phyloP scores from a whole-genome alignment of 1,139 yeast genomes.

The Zygosaccharomyces sapae region DNA sequence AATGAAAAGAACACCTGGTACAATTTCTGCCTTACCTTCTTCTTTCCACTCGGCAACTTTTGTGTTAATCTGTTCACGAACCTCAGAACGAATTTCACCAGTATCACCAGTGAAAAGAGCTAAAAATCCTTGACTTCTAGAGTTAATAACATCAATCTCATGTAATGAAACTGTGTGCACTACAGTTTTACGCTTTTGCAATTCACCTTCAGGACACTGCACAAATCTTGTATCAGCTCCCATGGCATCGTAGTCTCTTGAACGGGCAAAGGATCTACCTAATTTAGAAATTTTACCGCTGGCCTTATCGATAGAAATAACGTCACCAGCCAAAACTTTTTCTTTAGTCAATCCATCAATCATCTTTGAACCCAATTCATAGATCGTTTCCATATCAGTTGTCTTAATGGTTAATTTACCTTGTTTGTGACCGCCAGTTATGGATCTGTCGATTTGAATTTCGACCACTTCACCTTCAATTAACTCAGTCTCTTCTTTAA shows the following conservation, averaged over 20 bases:
- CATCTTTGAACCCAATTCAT: conserved; percentile 96
- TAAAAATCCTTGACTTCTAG: conserved; percentile 95
- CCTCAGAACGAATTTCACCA: conserved; percentile 93
- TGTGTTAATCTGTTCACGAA: conserved; percentile 92
- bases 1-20: conserved; percentile 96
- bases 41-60: conserved; percentile 99
- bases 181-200: conserved; percentile 90
- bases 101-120: conserved; percentile 96
- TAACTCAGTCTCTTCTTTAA: conserved; percentile 93
- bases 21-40: conserved; percentile 97
- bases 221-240: conserved; percentile 97
- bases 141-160: conserved; percentile 96
- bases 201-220: conserved; percentile 97
- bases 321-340: conserved; percentile 96
- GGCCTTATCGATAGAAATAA: conserved; percentile 91
- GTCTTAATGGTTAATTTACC: conserved; percentile 96
- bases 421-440: conserved; percentile 97
- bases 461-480: conserved; percentile 99
- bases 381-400: conserved; percentile 98
- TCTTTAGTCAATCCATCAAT: conserved; percentile 93
- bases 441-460: conserved; percentile 92
- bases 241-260: conserved; percentile 98
- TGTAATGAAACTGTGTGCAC: conserved; percentile 95
- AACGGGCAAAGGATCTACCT: conserved; percentile 93
- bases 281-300: conserved; percentile 89